Base-by-base conservation (phyloP, 208 protist genomes). In the Wallacemonas sp. region DNA sequence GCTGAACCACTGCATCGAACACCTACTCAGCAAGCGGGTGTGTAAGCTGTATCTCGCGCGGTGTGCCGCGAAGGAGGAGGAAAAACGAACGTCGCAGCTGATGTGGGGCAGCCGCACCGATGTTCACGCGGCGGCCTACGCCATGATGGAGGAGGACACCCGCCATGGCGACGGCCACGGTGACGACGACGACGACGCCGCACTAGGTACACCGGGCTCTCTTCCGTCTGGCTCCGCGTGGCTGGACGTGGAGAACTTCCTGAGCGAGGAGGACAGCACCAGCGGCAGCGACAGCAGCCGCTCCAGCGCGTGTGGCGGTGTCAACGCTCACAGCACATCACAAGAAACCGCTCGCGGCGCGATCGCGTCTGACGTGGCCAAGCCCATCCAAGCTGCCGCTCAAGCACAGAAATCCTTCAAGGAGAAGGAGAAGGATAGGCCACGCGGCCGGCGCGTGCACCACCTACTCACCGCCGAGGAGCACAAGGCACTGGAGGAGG, bases 11-110 rank as follows among this genome's bases (percentile, higher is more conserved):
- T 42, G 85, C 34, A 63, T 89, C 1, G 86, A 92, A 45, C 71
- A 75, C 41, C 79, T 85, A 26, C 62, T 92, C 22, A n/a, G 78
- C 10, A 74, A 68, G 39, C 71, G 78, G 1, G 79, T 80, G 2
- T 67, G 75, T 34, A 44, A 58, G 42, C 34, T 68, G 26, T 52
- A 36, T 17, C 10, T 62, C 5, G 13, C 8, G 26, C n/a, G 5
- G 3, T 48, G 55, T 24, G 55, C 38, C 2, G 17, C 13, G 24
- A 62, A 42, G 55, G 55, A 62, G 27, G 6, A 32, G 37, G 36
- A 34, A 34, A 3, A 17, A 3, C 50, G 32, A 6, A 32, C 15
- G 50, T 15, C 50, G 6, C 3, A 17, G 13, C n/a, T 57, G 9
- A 26, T 38, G 24, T 57, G 50, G 50, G 50, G 50, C 6, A 57